phyloP scores from a whole-genome alignment of 805 yeast species.

The Lipomyces anomalus region DNA sequence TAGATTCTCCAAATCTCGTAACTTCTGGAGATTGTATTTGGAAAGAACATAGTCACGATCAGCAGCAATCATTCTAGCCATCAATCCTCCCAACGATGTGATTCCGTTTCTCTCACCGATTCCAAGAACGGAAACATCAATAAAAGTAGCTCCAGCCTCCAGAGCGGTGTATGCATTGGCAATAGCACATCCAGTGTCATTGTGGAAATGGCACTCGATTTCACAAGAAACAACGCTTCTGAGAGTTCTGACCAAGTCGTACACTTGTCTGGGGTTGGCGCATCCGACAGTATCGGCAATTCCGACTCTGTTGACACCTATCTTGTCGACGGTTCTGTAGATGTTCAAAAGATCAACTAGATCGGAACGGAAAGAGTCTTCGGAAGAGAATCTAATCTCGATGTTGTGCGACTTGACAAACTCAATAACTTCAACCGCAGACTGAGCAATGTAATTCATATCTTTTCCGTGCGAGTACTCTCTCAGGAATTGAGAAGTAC shows the following conservation, averaged over 20 bases:
- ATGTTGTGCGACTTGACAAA: conserved; percentile 94
- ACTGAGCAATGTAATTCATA: conserved; percentile 93
- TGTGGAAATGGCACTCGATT: conserved; percentile 97
- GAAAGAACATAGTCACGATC: conserved; percentile 92
- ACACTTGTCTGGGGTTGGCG: conserved; percentile 98
- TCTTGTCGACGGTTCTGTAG: conserved; percentile 92
- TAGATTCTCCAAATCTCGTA: conserved; percentile 89
- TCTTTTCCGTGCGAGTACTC: conserved; percentile 97
- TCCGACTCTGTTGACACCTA: conserved; percentile 98
- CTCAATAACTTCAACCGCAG: conserved; percentile 95
- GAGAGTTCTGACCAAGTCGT: conserved; percentile 90
- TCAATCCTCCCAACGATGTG: conserved; percentile 93
- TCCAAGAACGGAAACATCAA: conserved; percentile 93
- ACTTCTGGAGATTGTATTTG: conserved; percentile 91
- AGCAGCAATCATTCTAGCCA: conserved; percentile 99
- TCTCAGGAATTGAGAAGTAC: conserved; percentile 91
- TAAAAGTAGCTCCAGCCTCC: conserved; percentile 93
- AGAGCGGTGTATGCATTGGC: conserved; percentile 97
- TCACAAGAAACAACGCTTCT: conserved; percentile 93
- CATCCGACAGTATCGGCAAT: conserved; percentile 99
- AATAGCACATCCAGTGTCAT: conserved; percentile 98
- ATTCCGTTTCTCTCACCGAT: conserved; percentile 99
- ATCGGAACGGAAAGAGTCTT: conserved; percentile 96
- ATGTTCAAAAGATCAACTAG: conserved; percentile 91
- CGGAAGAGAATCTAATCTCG: conserved; percentile 94